Conservation (phyloP, 75 land plant genomes). For the Larix kaempferi region DNA sequence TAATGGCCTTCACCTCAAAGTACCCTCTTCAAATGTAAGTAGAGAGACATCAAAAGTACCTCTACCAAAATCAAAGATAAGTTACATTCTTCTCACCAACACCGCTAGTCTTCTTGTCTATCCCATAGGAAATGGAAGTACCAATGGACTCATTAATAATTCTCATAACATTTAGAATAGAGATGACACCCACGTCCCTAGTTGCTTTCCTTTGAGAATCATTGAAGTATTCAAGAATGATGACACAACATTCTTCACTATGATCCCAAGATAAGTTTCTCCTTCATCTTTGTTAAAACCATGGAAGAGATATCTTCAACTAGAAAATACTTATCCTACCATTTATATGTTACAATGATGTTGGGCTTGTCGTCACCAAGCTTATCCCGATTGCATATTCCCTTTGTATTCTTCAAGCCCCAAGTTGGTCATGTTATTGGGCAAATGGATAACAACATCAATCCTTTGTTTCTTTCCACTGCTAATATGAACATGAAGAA, state of each 20-base stretch:
- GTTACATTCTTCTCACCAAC: constrained; percentile 49
- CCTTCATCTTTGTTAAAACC: constrained; percentile 48
- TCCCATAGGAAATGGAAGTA: constrained; percentile 61
- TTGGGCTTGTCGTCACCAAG: too few species aligned
- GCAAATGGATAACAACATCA: too few species aligned
- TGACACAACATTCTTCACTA: constrained; percentile 42
- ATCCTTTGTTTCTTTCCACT: too few species aligned
- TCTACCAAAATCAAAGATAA: constrained; percentile 40
- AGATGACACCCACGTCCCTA: constrained; percentile 45
- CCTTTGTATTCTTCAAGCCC: too few species aligned
- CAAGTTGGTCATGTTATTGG: too few species aligned
- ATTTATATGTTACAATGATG: too few species aligned
- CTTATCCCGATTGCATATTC: too few species aligned
- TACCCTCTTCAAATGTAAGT: neutral
- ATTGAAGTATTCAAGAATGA: constrained; percentile 49
- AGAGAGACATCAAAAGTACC: constrained; percentile 50
- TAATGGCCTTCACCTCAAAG: constrained; percentile 44
- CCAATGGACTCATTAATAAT: constrained; percentile 55
- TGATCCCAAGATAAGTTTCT: constrained; percentile 37
- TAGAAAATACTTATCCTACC: too few species aligned
- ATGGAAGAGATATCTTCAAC: too few species aligned
- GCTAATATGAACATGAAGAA: too few species aligned
- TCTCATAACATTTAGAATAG: constrained; percentile 38
- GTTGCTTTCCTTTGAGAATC: constrained; percentile 54
- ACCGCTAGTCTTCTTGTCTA: constrained; percentile 41